Evolutionary conservation across 1,284 basidiomycete species (phyloP).

Genomic region (Ganoderma resinaceum): DNA sequence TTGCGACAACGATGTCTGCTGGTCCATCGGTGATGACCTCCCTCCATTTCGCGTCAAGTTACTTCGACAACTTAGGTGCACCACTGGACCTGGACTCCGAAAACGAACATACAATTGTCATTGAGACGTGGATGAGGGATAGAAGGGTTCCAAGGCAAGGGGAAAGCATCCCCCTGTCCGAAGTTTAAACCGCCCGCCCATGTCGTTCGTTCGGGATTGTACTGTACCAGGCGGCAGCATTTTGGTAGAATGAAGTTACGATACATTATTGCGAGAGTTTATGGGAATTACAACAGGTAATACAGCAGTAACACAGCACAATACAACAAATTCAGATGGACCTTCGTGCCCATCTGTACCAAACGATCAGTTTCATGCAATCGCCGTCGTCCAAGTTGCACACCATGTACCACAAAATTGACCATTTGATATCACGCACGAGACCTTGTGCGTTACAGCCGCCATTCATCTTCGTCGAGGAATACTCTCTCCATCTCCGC

Average conservation of each 20-base stretch:
- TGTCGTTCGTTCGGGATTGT: not conserved
- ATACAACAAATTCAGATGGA: not conserved
- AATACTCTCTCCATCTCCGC: not conserved
- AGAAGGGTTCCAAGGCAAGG: not conserved
- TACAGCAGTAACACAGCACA: not conserved
- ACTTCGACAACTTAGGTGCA: not conserved
- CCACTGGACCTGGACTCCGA: not conserved
- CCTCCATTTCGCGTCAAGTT: not conserved
- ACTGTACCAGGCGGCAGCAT: not conserved
- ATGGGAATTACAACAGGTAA: not conserved
- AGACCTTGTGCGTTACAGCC: not conserved
- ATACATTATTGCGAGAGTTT: not conserved
- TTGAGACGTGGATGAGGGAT: not conserved
- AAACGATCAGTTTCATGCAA: not conserved
- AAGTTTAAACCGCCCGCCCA: not conserved
- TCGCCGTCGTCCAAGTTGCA: not conserved
- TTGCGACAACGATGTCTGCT: not conserved
- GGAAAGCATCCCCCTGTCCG: not conserved
- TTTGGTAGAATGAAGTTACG: not conserved
- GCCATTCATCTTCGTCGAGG: slow-evolving; percentile 3
- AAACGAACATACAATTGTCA: not conserved
- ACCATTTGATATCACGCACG: not conserved
- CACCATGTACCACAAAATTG: not conserved
- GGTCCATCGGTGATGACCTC: not conserved
- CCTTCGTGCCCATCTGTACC: not conserved